These are phyloP conservation scores for Penicillium dipodomyicola DNA, from an alignment of 495 filamentous ascomycete genomes.

Conservation along the genomic window DNA sequence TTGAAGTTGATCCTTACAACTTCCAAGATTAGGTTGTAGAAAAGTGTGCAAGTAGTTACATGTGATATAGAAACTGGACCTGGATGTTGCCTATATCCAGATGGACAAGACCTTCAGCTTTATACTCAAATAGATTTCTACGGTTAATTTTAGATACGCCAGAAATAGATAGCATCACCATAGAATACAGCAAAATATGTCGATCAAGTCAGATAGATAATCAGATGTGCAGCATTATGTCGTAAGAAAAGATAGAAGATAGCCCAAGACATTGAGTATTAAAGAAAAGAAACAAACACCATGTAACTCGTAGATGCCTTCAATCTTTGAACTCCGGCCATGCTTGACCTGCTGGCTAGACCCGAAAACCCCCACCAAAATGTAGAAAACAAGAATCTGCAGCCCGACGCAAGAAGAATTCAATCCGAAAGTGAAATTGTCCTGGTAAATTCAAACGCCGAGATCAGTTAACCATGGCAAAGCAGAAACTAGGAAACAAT, in stretches of 20 bases:
- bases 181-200: conserved; percentile 16
- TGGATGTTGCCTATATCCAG: no score
- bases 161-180: background rate
- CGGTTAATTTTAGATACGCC: background rate
- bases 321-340: conserved; percentile 43
- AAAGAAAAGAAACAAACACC: conserved; percentile 19
- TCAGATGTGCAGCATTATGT: conserved; percentile 18
- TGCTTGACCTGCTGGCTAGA: conserved; percentile 30
- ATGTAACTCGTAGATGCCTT: conserved; percentile 29
- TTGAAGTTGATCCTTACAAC: no score
- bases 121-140: background rate
- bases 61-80: no score
- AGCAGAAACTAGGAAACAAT: conserved; percentile 2
- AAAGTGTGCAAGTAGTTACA: no score
- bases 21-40: no score
- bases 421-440: conserved; percentile 4
- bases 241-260: conserved; percentile 14
- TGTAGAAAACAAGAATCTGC: conserved; percentile 7
- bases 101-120: background rate
- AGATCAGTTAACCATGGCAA: conserved; percentile 2
- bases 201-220: background rate
- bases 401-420: conserved; percentile 20
- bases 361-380: conserved; percentile 18
- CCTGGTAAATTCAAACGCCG: conserved; percentile 7
- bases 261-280: conserved; percentile 13